These are phyloP conservation scores for Cutaneotrichosporon dermatis DNA, from an alignment of 1,284 basidiomycete genomes.

Conservation along the genomic window DNA sequence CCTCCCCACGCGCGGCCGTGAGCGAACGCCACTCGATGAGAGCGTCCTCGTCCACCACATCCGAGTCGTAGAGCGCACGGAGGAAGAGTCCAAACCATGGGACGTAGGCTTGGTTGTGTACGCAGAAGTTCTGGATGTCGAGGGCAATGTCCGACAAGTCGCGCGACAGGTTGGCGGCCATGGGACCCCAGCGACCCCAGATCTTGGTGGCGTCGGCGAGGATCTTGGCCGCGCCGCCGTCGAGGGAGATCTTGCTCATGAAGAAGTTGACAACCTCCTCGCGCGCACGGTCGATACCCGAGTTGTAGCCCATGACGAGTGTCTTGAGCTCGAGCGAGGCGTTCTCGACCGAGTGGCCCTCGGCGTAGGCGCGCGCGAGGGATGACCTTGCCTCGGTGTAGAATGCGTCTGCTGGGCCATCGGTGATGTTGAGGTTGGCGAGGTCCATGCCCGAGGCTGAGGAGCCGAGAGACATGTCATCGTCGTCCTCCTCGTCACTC, in stretches of 20 bases:
- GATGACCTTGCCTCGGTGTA: conserved; percentile 39
- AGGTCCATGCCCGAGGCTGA: conserved; percentile 20
- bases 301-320: conserved; percentile 47
- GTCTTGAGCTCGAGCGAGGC: conserved; percentile 46
- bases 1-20: conserved; percentile 38
- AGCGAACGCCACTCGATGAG: conserved; percentile 48
- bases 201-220: conserved; percentile 26
- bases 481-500: conserved; percentile 21
- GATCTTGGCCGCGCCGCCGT: conserved; percentile 25
- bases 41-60: conserved; percentile 45
- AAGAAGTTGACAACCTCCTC: conserved; percentile 45
- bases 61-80: conserved; percentile 47
- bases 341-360: conserved; percentile 44
- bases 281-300: conserved; percentile 44
- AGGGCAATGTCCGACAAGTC: conserved; percentile 35
- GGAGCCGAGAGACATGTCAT: conserved; percentile 17
- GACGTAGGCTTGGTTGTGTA: conserved; percentile 15
- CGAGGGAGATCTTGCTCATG: conserved; percentile 32
- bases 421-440: conserved; percentile 26
- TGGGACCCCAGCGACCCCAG: conserved; percentile 42
- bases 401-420: conserved; percentile 36
- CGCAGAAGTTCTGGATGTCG: conserved; percentile 29
- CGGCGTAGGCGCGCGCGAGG: conserved; percentile 44
- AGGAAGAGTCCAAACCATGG: conserved; percentile 46
- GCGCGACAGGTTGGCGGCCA: conserved; percentile 32